phyloP scores from a whole-genome alignment of 257 asterid genomes.

The Solanum verrucosum region DNA sequence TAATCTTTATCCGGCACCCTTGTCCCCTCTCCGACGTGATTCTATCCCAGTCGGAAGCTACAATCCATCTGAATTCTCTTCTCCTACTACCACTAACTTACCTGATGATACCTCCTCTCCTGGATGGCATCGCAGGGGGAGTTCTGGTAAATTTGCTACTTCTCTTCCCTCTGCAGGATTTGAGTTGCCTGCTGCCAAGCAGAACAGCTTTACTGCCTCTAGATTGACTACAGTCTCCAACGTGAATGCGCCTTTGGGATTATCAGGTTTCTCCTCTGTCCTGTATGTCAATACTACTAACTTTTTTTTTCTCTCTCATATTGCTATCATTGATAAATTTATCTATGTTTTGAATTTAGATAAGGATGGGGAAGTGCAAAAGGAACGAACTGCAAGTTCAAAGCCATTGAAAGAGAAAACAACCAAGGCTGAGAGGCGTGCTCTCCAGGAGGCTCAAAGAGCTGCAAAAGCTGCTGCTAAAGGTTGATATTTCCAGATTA shows the following conservation, averaged over 20 bases:
- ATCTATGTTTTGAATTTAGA: conserved; percentile 9
- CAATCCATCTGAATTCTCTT: conserved; percentile 60
- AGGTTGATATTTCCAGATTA: conserved; percentile 26
- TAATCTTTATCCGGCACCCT: conserved; percentile 27
- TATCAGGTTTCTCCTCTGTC: conserved; percentile 15
- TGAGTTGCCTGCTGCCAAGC: conserved; percentile 36
- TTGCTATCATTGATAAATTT: neutral
- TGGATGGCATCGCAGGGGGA: conserved; percentile 23
- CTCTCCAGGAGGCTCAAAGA: conserved; percentile 86
- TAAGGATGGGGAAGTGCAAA: conserved; percentile 43
- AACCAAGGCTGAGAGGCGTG: conserved; percentile 91
- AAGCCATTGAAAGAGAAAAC: conserved; percentile 72
- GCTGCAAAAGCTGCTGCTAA: conserved; percentile 85
- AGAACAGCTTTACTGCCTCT: conserved; percentile 20
- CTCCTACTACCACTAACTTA: conserved; percentile 44
- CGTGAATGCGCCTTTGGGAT: conserved; percentile 24
- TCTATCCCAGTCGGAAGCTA: conserved; percentile 66
- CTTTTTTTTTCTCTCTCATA: neutral
- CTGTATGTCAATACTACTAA: neutral
- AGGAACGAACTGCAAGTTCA: conserved; percentile 29
- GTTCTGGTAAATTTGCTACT: conserved; percentile 51
- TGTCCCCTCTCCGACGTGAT: conserved; percentile 43
- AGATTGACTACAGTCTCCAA: conserved; percentile 29
- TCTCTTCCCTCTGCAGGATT: conserved; percentile 63
- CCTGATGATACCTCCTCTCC: conserved; percentile 43